Evolutionary conservation across 495 filamentous ascomycete species (phyloP).

Genomic region (Letharia lupina): DNA sequence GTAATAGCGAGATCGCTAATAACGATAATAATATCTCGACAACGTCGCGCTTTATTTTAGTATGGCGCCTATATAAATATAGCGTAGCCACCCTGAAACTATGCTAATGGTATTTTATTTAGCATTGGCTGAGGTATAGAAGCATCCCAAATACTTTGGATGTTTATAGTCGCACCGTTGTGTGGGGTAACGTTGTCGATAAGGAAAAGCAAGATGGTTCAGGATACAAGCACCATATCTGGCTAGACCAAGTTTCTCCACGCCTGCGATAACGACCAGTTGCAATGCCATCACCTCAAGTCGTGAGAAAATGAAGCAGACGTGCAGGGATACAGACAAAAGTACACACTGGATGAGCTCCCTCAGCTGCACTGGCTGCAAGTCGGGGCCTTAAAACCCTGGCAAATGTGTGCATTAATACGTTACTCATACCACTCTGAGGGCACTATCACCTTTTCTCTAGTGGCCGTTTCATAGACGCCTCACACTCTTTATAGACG

Average conservation of each 20-base stretch:
- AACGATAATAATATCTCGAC: too few species aligned
- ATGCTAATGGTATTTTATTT: too few species aligned
- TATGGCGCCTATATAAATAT: too few species aligned
- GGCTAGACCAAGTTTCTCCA: not conserved
- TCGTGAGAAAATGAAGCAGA: not conserved
- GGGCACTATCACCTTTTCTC: not conserved
- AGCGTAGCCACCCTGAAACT: too few species aligned
- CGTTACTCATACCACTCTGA: not conserved
- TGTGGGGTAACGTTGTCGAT: not conserved
- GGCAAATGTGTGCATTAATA: not conserved
- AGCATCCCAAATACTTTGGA: too few species aligned
- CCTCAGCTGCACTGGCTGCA: not conserved
- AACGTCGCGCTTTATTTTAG: too few species aligned
- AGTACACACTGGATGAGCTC: too few species aligned
- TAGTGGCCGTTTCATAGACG: not conserved
- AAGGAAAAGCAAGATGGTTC: not conserved
- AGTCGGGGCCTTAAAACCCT: not conserved
- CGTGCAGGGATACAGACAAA: not conserved
- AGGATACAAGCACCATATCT: not conserved
- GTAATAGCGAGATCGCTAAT: too few species aligned
- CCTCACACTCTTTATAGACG: not conserved
- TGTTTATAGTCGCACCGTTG: not conserved
- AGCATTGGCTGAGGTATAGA: too few species aligned
- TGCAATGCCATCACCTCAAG: not conserved
- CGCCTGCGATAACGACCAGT: not conserved